phyloP scores from a whole-genome alignment of 306 rosid species.

The Erythrophleum fordii region DNA sequence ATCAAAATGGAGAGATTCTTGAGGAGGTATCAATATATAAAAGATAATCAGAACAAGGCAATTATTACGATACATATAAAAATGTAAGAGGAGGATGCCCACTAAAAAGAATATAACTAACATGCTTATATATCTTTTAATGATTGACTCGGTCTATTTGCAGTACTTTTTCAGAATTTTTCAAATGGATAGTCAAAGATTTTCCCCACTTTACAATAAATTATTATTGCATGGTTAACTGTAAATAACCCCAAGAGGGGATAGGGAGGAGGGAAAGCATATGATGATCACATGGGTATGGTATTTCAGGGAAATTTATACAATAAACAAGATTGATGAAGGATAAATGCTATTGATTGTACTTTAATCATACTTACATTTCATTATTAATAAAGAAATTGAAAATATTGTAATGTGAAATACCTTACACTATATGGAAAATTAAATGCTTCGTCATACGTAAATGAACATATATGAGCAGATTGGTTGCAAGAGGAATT shows the following conservation, averaged over 20 bases:
- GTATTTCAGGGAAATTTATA: neutral
- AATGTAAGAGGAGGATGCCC: neutral
- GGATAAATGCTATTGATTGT: neutral
- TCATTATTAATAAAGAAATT: neutral
- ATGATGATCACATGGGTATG: too few species aligned
- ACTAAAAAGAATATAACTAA: neutral
- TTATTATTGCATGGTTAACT: neutral
- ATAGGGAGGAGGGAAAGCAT: neutral
- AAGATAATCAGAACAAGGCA: neutral
- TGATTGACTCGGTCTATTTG: neutral
- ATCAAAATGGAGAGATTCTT: neutral
- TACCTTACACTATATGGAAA: neutral
- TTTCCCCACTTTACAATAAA: neutral
- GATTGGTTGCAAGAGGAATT: too few species aligned
- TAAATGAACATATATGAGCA: neutral
- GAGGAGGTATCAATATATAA: neutral
- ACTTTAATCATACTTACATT: neutral
- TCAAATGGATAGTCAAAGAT: conserved; percentile 13
- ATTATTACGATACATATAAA: neutral
- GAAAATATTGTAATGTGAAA: neutral
- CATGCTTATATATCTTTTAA: neutral
- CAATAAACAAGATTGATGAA: neutral
- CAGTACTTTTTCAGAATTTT: neutral
- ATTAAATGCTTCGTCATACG: neutral
- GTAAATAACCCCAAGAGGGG: neutral